phyloP scores from a whole-genome alignment of 768 basidiomycete species.

The Naganishia onofrii region DNA sequence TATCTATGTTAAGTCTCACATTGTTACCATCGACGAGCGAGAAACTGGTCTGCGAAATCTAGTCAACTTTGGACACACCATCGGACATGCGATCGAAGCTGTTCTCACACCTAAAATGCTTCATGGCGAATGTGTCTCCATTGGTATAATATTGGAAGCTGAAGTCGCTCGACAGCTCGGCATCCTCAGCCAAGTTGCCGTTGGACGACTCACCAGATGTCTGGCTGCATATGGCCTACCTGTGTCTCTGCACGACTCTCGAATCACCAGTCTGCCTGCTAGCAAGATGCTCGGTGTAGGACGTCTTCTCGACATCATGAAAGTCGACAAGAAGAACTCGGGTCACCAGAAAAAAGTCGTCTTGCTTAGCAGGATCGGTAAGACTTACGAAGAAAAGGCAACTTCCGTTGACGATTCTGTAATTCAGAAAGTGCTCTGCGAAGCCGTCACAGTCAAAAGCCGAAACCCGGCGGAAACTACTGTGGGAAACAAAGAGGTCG shows the following conservation, averaged over 20 bases:
- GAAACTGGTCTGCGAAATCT: constrained; percentile 96
- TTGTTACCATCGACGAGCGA: constrained; percentile 93
- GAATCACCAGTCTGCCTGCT: constrained; percentile 70
- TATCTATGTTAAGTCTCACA: constrained; percentile 92
- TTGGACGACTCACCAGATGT: constrained; percentile 82
- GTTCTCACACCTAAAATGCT: constrained; percentile 87
- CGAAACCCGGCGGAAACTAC: constrained; percentile 62
- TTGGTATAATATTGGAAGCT: constrained; percentile 96
- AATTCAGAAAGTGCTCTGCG: constrained; percentile 76
- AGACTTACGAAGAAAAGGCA: constrained; percentile 86
- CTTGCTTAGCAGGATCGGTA: constrained; percentile 82
- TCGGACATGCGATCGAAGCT: constrained; percentile 97
- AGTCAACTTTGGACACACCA: constrained; percentile 98
- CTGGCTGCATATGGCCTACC: constrained; percentile 90
- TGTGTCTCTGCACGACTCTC: constrained; percentile 71
- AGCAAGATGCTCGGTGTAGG: constrained; percentile 69
- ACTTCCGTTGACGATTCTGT: constrained; percentile 76
- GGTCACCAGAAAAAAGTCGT: constrained; percentile 91
- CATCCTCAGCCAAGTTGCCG: constrained; percentile 81
- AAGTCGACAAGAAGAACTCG: constrained; percentile 95
- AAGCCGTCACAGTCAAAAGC: constrained; percentile 72
- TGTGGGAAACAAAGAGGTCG: constrained; percentile 52
- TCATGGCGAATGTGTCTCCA: constrained; percentile 91
- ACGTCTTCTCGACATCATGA: constrained; percentile 86
- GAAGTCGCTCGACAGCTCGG: constrained; percentile 88